Evolutionary conservation across 2,329 filamentous ascomycete species (phyloP).

Genomic region (Cordyceps javanica): DNA sequence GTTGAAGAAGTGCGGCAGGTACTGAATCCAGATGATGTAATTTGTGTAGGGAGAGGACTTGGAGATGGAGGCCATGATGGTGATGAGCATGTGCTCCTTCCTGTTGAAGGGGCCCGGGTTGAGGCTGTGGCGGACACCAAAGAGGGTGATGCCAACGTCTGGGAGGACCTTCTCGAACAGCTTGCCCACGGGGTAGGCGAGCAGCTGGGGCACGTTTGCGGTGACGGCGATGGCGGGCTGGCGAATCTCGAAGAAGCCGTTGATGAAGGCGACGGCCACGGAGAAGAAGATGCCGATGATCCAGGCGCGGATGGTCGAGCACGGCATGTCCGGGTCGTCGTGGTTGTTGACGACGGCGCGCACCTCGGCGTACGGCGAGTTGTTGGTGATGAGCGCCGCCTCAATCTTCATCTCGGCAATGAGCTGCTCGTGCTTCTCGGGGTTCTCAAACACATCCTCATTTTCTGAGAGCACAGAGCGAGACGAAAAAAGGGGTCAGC

Average conservation of each 20-base stretch:
- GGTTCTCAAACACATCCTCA: conserved; percentile 27
- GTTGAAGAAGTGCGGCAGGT: conserved; percentile 35
- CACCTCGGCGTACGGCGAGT: conserved; percentile 28
- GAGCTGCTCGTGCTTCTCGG: conserved; percentile 30
- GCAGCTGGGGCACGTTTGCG: conserved; percentile 29
- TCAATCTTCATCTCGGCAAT: conserved; percentile 28
- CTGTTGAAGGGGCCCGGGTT: conserved; percentile 50
- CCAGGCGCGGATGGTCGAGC: conserved; percentile 30
- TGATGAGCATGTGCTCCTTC: conserved; percentile 55
- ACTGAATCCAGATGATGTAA: conserved; percentile 42
- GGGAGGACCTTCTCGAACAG: conserved; percentile 37
- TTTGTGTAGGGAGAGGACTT: conserved; percentile 41
- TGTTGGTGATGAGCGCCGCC: conserved; percentile 24
- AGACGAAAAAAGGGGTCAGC: too few relatives aligned
- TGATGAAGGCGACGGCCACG: conserved; percentile 24
- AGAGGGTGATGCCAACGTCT: conserved; percentile 36
- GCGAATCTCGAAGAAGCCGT: conserved; percentile 33
- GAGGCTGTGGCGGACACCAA: conserved; percentile 35
- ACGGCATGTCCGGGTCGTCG: conserved; percentile 28
- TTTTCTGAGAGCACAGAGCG: conserved; percentile 16
- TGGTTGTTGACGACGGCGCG: conserved; percentile 33
- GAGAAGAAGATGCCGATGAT: conserved; percentile 27
- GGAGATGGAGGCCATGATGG: conserved; percentile 51
- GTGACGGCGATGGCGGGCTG: conserved; percentile 30
- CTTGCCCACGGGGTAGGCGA: conserved; percentile 27